A percentile compares a stretch with the other conserved stretches of the same genome.
Conservation (phyloP, 2,329 filamentous ascomycete species). For the Venturia oleaginea region DNA sequence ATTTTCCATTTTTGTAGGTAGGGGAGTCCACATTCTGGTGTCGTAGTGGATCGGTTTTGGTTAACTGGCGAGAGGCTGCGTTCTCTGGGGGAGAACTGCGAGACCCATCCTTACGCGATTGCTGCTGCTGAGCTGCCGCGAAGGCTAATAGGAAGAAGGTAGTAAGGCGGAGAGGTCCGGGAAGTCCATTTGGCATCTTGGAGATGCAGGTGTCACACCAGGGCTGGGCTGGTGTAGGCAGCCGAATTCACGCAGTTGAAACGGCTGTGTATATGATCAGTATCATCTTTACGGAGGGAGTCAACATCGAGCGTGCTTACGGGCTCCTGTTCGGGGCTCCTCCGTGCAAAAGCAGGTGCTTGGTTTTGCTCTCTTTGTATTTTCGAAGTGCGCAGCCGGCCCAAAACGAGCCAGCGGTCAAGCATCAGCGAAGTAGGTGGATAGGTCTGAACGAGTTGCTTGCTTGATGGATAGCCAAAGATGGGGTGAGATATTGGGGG, state of each 20-base stretch:
- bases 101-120: conserved; percentile 23
- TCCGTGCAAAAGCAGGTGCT: background rate
- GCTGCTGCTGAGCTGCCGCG: conserved; percentile 33
- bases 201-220: background rate
- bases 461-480: background rate
- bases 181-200: conserved; percentile 12
- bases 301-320: background rate
- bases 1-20: conserved; percentile 10
- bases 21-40: background rate
- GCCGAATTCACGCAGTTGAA: background rate
- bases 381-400: conserved; percentile 3
- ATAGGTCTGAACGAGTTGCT: background rate
- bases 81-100: conserved; percentile 22
- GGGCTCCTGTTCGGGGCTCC: background rate
- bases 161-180: conserved; percentile 21
- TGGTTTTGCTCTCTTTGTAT: conserved; percentile 1
- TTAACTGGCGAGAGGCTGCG: conserved; percentile 18
- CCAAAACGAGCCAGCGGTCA: conserved; percentile 11
- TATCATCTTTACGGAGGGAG: background rate
- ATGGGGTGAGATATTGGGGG: background rate
- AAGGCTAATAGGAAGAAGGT: conserved; percentile 26
- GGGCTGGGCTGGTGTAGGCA: background rate
- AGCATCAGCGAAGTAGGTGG: conserved; percentile 5
- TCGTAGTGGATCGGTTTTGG: conserved; percentile 17
- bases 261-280: background rate